Percentiles rank a stretch among this genome's conserved stretches.
These are phyloP conservation scores for Fistulinella prunicolor DNA, from an alignment of 768 basidiomycete genomes.

Conservation along the genomic window DNA sequence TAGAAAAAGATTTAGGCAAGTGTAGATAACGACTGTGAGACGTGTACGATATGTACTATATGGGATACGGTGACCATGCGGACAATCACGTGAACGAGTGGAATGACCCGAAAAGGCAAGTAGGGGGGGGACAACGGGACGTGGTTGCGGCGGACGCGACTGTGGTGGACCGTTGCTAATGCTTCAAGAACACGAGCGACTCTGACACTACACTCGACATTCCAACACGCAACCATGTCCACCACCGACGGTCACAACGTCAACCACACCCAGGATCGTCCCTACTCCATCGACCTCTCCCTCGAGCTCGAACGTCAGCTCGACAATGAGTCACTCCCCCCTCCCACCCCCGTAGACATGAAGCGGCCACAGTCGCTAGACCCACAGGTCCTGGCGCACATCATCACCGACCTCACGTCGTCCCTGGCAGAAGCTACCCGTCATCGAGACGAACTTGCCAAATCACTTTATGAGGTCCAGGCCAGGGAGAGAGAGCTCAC, in stretches of 20 bases:
- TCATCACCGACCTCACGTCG: slow-evolving; percentile 70
- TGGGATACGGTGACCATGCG: not conserved
- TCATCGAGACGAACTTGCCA: slow-evolving; percentile 68
- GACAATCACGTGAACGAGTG: slow-evolving; percentile 16
- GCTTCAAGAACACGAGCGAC: too few species aligned
- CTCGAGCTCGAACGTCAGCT: slow-evolving; percentile 80
- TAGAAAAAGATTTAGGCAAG: slow-evolving; percentile 9
- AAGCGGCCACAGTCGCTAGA: slow-evolving; percentile 57
- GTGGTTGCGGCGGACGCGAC: too few species aligned
- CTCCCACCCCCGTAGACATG: slow-evolving; percentile 38
- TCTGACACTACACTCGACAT: too few species aligned
- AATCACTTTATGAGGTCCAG: slow-evolving; percentile 48
- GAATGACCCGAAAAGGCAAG: slow-evolving; percentile 3
- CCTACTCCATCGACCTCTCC: slow-evolving; percentile 68
- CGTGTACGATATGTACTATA: slow-evolving; percentile 9
- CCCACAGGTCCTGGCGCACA: slow-evolving; percentile 70
- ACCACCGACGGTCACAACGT: slow-evolving; percentile 26
- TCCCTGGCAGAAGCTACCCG: slow-evolving; percentile 59
- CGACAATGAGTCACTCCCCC: slow-evolving; percentile 56
- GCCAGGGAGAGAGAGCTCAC: slow-evolving; percentile 57
- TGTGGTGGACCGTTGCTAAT: not conserved
- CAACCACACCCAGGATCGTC: slow-evolving; percentile 22
- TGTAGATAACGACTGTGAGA: not conserved
- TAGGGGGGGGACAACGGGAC: too few species aligned
- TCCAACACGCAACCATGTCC: too few species aligned